These are phyloP conservation scores for Vaccinium myrtillus DNA, from an alignment of 148 eudicot species.

Conservation along the genomic window DNA sequence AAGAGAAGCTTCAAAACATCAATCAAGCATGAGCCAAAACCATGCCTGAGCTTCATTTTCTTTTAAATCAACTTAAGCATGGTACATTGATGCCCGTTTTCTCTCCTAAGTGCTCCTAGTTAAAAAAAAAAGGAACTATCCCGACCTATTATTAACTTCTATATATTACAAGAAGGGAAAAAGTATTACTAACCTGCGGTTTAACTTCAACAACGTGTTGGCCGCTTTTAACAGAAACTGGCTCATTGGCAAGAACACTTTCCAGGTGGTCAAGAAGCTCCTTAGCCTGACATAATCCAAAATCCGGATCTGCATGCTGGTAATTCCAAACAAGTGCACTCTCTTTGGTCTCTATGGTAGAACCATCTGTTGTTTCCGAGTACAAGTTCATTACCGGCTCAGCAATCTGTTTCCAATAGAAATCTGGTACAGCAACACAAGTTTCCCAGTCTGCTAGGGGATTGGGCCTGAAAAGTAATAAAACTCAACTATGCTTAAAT, in stretches of 20 bases:
- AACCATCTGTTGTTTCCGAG: conserved; percentile 74
- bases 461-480: conserved; percentile 36
- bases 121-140: not conserved
- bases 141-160: not conserved
- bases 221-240: conserved; percentile 75
- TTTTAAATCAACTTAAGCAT: not conserved
- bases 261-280: conserved; percentile 74
- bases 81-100: not conserved
- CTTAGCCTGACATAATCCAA: conserved; percentile 73
- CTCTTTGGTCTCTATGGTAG: conserved; percentile 62
- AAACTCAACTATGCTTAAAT: not conserved
- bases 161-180: not conserved
- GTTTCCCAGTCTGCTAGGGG: conserved; percentile 59
- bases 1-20: not conserved
- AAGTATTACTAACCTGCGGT: conserved; percentile 57
- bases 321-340: conserved; percentile 72
- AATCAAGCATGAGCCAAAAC: not conserved
- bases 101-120: not conserved
- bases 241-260: conserved; percentile 76
- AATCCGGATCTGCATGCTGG: conserved; percentile 65
- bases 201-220: conserved; percentile 72
- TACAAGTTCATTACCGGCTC: conserved; percentile 75
- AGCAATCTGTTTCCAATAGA: conserved; percentile 69
- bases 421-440: conserved; percentile 46
- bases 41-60: not conserved